Conservation (phyloP, 2,329 filamentous ascomycete species). For the Fusarium setosum region DNA sequence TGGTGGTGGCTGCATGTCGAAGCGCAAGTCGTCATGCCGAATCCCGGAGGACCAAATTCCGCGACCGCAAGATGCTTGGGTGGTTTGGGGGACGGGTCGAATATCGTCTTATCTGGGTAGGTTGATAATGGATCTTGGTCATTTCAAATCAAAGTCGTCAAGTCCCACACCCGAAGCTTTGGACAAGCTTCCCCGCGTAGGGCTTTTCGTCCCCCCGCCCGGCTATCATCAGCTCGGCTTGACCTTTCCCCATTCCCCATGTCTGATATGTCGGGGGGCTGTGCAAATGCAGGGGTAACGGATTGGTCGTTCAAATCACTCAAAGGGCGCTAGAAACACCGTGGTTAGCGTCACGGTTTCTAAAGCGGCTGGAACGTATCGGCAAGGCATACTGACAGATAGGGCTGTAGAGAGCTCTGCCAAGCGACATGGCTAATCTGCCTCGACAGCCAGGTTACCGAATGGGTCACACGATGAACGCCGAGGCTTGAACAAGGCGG, state of each 20-base stretch:
- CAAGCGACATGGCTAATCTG: slow-evolving; percentile 21
- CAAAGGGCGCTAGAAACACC: slow-evolving; percentile 30
- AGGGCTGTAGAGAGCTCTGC: slow-evolving; percentile 22
- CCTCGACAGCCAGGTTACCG: slow-evolving; percentile 9
- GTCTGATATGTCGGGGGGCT: slow-evolving; percentile 29
- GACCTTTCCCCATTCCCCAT: slow-evolving; percentile 14
- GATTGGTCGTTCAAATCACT: slow-evolving; percentile 20
- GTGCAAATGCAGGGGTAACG: slow-evolving; percentile 34
- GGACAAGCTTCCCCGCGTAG: slow-evolving; percentile 16
- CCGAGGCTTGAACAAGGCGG: slow-evolving; percentile 17
- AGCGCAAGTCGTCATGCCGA: neutral
- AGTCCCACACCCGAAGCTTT: neutral
- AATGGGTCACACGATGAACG: slow-evolving; percentile 31
- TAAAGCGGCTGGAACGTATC: slow-evolving; percentile 16
- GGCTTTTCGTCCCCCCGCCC: neutral
- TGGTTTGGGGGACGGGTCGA: neutral
- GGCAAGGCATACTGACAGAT: slow-evolving; percentile 36
- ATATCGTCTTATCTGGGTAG: neutral
- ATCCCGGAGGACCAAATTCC: neutral
- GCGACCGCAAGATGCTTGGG: too few relatives aligned
- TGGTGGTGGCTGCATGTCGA: slow-evolving; percentile 1
- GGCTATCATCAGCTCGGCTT: slow-evolving; percentile 41
- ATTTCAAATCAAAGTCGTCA: slow-evolving; percentile 2
- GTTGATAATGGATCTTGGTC: slow-evolving; percentile 5
- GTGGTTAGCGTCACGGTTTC: slow-evolving; percentile 13